These are phyloP conservation scores for Zygosaccharomyces lentus DNA, from an alignment of 805 yeast genomes.

Conservation along the genomic window DNA sequence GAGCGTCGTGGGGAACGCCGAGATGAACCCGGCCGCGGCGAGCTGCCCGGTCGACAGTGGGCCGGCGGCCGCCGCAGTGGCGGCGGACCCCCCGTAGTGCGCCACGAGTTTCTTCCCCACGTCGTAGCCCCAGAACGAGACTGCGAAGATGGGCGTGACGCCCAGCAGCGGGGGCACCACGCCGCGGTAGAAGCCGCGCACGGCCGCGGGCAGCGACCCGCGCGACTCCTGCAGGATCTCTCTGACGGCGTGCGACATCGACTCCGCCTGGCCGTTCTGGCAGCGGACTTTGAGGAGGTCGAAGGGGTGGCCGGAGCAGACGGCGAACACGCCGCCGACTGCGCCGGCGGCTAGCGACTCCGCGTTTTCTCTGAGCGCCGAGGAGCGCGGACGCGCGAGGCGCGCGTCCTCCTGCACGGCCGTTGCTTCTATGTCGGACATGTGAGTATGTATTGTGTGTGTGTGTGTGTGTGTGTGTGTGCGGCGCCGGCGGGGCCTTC, in stretches of 20 bases:
- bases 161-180: conserved; percentile 94
- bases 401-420: conserved; percentile 4
- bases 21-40: conserved; percentile 87
- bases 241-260: conserved; percentile 63
- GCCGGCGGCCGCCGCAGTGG: not conserved
- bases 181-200: conserved; percentile 81
- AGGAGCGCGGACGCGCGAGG: not conserved
- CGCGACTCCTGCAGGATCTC: conserved; percentile 73
- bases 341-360: conserved; percentile 92
- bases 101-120: conserved; percentile 77
- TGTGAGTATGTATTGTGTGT: not conserved
- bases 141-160: conserved; percentile 98
- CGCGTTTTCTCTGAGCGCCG: conserved; percentile 51
- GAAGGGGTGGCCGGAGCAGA: conserved; percentile 92
- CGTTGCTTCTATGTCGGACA: conserved; percentile 1
- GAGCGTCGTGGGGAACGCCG: conserved; percentile 91
- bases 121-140: conserved; percentile 97
- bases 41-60: conserved; percentile 61
- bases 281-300: conserved; percentile 88
- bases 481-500: not conserved
- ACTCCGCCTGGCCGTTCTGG: conserved; percentile 64
- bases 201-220: conserved; percentile 30
- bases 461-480: not conserved
- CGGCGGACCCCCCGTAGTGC: conserved; percentile 15
- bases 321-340: conserved; percentile 95